These are phyloP conservation scores for Melanomma pulvis-pyrius DNA, from an alignment of 495 filamentous ascomycete species.

Conservation along the genomic window DNA sequence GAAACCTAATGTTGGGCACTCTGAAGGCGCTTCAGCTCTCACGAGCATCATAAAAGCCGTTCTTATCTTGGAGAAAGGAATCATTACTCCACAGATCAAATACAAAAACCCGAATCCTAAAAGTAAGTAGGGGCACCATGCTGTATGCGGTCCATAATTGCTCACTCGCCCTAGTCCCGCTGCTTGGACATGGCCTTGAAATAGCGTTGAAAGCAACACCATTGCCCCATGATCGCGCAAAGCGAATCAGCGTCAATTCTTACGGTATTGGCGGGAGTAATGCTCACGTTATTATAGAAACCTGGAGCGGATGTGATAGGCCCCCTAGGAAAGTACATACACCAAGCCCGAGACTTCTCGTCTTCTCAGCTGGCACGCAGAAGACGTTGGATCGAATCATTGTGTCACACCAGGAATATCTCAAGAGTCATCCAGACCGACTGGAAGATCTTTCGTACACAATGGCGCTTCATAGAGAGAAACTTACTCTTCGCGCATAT, in stretches of 20 bases:
- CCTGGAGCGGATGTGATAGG: too few relatives aligned
- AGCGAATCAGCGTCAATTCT: slow-evolving; percentile 42
- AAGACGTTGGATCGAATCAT: too few relatives aligned
- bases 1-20: slow-evolving; percentile 50
- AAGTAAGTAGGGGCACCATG: too few relatives aligned
- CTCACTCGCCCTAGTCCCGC: too few relatives aligned
- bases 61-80: slow-evolving; percentile 19
- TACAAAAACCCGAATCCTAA: slow-evolving; percentile 41
- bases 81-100: slow-evolving; percentile 45
- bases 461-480: too few relatives aligned
- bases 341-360: too few relatives aligned
- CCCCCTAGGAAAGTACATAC: too few relatives aligned
- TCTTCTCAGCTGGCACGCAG: too few relatives aligned
- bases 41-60: slow-evolving; percentile 44
- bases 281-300: slow-evolving; percentile 6
- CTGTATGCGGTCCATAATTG: too few relatives aligned
- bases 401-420: too few relatives aligned
- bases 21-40: slow-evolving; percentile 44
- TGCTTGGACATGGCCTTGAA: slow-evolving; percentile 4
- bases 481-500: too few relatives aligned
- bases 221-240: slow-evolving; percentile 40
- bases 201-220: slow-evolving; percentile 29
- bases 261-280: slow-evolving; percentile 37
- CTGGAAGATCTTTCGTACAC: too few relatives aligned
- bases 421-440: slow-evolving; percentile 10